Evolutionary conservation across 2,329 filamentous ascomycete genomes (phyloP).

Genomic region (Bimuria novae-zelandiae): DNA sequence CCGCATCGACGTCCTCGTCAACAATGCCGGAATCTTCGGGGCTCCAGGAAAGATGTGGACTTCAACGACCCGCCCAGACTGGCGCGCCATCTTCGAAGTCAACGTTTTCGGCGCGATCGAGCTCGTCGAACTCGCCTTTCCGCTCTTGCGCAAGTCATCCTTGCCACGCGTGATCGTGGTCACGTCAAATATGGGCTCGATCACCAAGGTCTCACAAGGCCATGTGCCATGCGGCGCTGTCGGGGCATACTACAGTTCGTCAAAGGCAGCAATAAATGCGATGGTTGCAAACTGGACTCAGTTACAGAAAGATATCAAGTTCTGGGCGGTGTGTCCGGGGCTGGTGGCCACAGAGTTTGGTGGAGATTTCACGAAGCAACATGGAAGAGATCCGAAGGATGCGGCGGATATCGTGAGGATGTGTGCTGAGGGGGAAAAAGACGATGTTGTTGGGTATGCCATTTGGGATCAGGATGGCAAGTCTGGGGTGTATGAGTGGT

Average conservation of each 20-base stretch:
- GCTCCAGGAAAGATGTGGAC: slow-evolving; percentile 5
- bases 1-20: slow-evolving; percentile 74
- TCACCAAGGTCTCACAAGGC: slow-evolving; percentile 13
- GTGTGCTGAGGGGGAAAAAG: slow-evolving; percentile 19
- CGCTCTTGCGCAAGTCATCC: slow-evolving; percentile 33
- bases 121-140: slow-evolving; percentile 31
- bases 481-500: slow-evolving; percentile 9
- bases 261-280: slow-evolving; percentile 31
- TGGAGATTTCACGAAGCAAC: slow-evolving; percentile 15
- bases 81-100: slow-evolving; percentile 25
- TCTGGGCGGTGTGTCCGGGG: slow-evolving; percentile 20
- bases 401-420: slow-evolving; percentile 15
- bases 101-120: slow-evolving; percentile 37
- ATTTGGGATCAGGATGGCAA: slow-evolving; percentile 13
- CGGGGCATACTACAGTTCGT: slow-evolving; percentile 18
- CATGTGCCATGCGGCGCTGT: not conserved
- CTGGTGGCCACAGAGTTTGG: slow-evolving; percentile 18
- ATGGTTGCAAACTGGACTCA: slow-evolving; percentile 32
- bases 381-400: slow-evolving; percentile 16
- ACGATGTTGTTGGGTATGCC: slow-evolving; percentile 10
- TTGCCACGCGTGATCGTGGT: slow-evolving; percentile 34
- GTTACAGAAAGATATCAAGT: slow-evolving; percentile 10
- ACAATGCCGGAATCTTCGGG: slow-evolving; percentile 71
- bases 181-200: slow-evolving; percentile 31
- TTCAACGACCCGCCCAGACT: slow-evolving; percentile 6